Evolutionary conservation across 2,329 filamentous ascomycete species (phyloP).

Genomic region (Diaporthe longicolla): DNA sequence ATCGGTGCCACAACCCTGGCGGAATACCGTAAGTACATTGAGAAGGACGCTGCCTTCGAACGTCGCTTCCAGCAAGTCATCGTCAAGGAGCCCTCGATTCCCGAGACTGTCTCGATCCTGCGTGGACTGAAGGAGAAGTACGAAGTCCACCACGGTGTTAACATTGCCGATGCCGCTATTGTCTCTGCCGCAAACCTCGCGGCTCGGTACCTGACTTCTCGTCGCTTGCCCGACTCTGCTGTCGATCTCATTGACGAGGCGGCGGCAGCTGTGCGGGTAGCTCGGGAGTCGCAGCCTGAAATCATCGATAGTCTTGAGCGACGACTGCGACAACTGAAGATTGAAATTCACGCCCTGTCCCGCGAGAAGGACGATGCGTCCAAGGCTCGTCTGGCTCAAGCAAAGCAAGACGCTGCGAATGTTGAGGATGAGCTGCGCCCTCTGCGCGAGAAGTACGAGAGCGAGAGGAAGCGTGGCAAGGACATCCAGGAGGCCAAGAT

Average conservation of each 20-base stretch:
- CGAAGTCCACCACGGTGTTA: slow-evolving; percentile 98
- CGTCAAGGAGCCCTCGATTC: slow-evolving; percentile 91
- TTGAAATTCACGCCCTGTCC: slow-evolving; percentile 95
- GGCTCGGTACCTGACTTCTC: slow-evolving; percentile 90
- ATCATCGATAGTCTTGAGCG: slow-evolving; percentile 95
- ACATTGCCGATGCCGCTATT: slow-evolving; percentile 92
- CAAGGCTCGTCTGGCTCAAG: slow-evolving; percentile 83
- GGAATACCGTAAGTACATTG: slow-evolving; percentile 98
- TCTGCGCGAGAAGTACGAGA: slow-evolving; percentile 94
- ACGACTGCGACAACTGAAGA: slow-evolving; percentile 89
- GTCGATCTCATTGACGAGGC: slow-evolving; percentile 98
- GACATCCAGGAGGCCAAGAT: slow-evolving; percentile 95
- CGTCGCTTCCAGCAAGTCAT: slow-evolving; percentile 98
- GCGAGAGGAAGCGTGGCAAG: slow-evolving; percentile 90
- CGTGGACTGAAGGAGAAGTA: slow-evolving; percentile 98
- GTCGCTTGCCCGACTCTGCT: slow-evolving; percentile 94
- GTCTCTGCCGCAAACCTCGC: slow-evolving; percentile 93
- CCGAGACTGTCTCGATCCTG: slow-evolving; percentile 97
- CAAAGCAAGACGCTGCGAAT: slow-evolving; percentile 92
- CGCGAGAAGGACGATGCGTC: slow-evolving; percentile 97
- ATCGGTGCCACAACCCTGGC: slow-evolving; percentile 96
- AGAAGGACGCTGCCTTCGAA: slow-evolving; percentile 98
- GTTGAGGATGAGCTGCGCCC: slow-evolving; percentile 94
- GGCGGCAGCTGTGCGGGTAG: slow-evolving; percentile 94
- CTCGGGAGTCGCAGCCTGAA: slow-evolving; percentile 95